These are phyloP conservation scores for Gossypioides kirkii DNA, from an alignment of 345 rosid species.

Conservation along the genomic window DNA sequence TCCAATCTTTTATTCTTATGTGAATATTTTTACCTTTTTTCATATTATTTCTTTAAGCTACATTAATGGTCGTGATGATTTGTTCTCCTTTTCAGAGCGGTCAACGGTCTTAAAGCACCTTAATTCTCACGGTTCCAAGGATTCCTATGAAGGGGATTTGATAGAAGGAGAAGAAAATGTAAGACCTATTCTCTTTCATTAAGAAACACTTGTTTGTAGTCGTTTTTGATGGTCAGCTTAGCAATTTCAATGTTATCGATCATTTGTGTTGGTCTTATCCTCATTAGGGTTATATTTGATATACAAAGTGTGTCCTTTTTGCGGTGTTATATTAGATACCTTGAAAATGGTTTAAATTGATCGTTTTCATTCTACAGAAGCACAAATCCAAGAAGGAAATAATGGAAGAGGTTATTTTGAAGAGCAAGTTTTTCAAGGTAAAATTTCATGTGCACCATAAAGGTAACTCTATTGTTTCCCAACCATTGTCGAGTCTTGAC, in stretches of 20 bases:
- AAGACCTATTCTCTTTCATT: slow-evolving; percentile 17
- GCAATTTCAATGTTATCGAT: background rate
- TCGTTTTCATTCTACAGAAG: slow-evolving; percentile 41
- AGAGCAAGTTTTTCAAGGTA: slow-evolving; percentile 96
- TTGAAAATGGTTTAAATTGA: slow-evolving; percentile 5
- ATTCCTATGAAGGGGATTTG: slow-evolving; percentile 19
- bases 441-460: slow-evolving; percentile 2
- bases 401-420: slow-evolving; percentile 85
- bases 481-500: background rate
- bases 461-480: background rate
- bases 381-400: slow-evolving; percentile 85
- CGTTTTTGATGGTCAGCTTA: background rate
- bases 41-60: background rate
- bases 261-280: background rate
- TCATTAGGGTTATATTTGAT: background rate
- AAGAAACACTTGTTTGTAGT: slow-evolving; percentile 4
- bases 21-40: background rate
- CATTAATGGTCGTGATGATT: background rate
- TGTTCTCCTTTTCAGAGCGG: slow-evolving; percentile 28
- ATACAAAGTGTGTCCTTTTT: background rate
- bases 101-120: slow-evolving; percentile 36
- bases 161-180: slow-evolving; percentile 58
- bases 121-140: slow-evolving; percentile 20
- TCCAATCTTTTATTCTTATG: background rate
- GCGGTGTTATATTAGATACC: background rate